These are phyloP conservation scores for Clathrospora elynae DNA, from an alignment of 2,329 filamentous ascomycete genomes.

Conservation along the genomic window DNA sequence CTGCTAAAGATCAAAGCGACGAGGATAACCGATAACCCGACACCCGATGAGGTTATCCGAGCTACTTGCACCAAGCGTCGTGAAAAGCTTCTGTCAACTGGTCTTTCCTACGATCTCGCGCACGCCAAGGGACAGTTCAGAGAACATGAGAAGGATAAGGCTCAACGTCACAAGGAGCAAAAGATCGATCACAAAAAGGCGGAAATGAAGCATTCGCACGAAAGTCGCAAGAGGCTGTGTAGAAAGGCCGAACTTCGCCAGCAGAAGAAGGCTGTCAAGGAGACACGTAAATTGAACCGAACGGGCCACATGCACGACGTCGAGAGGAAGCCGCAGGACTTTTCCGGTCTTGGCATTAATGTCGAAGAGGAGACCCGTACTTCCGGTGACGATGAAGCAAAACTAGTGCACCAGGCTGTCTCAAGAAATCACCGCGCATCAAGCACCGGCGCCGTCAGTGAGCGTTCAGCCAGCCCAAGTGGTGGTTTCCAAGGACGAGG, in stretches of 20 bases:
- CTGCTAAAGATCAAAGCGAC: conserved; percentile 75
- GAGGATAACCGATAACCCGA: conserved; percentile 56
- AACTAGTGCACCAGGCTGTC: conserved; percentile 35
- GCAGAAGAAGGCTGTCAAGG: conserved; percentile 46
- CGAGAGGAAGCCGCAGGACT: conserved; percentile 32
- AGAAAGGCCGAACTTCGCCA: conserved; percentile 48
- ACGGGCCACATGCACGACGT: conserved; percentile 35
- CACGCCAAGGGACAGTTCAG: conserved; percentile 67
- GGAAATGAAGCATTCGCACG: conserved; percentile 46
- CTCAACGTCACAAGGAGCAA: conserved; percentile 47
- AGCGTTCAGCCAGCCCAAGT: conserved; percentile 41
- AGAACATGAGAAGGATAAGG: conserved; percentile 56
- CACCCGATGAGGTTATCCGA: conserved; percentile 71
- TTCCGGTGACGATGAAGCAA: conserved; percentile 38
- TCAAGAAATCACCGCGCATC: conserved; percentile 37
- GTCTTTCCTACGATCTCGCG: conserved; percentile 71
- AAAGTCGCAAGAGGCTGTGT: conserved; percentile 42
- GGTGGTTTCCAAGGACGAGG: conserved; percentile 40
- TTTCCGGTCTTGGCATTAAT: conserved; percentile 43
- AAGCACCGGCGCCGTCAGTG: conserved; percentile 35
- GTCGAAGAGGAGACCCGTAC: conserved; percentile 39
- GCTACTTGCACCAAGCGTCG: conserved; percentile 65
- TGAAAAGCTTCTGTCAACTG: conserved; percentile 75
- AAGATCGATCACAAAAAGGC: conserved; percentile 45
- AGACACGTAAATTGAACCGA: conserved; percentile 30